A percentile compares a stretch with the other conserved stretches of the same genome.
Conservation (phyloP, 768 basidiomycete species). For the Leccinum aurantiacum region DNA sequence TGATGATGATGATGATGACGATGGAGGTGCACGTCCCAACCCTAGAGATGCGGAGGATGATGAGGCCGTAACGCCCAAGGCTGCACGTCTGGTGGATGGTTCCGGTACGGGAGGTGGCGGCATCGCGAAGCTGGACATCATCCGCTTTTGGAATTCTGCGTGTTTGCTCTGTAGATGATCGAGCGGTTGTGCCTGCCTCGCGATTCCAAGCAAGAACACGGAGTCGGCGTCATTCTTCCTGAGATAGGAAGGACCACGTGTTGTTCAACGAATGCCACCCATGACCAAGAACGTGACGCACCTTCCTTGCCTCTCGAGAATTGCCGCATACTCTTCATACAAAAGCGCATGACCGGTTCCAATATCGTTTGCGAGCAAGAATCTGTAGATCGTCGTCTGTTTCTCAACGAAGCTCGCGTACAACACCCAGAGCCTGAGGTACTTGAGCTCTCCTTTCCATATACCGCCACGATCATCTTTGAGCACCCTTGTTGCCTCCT, state of each 20-base stretch:
- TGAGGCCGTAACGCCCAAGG: conserved; percentile 45
- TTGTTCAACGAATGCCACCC: conserved; percentile 31
- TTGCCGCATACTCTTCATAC: conserved; percentile 90
- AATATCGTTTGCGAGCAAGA: conserved; percentile 88
- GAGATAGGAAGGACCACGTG: conserved; percentile 2
- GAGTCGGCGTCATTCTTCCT: conserved; percentile 91
- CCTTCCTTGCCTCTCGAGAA: conserved; percentile 82
- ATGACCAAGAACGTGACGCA: conserved; percentile 39
- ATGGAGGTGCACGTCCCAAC: conserved; percentile 3
- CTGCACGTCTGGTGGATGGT: conserved; percentile 40
- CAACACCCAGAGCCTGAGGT: conserved; percentile 91
- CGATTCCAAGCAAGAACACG: conserved; percentile 84
- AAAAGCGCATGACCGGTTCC: conserved; percentile 77
- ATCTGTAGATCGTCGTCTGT: conserved; percentile 84
- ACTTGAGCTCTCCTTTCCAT: conserved; percentile 80
- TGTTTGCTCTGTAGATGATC: conserved; percentile 78
- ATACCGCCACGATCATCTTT: conserved; percentile 70
- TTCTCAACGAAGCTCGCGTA: conserved; percentile 93
- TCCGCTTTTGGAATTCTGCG: conserved; percentile 87
- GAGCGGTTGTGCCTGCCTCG: conserved; percentile 75
- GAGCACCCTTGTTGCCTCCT: conserved; percentile 86
- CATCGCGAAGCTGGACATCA: conserved; percentile 58
- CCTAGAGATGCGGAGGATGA: conserved; percentile 32
- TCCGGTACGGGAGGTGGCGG: conserved; percentile 39
- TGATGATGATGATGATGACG: conserved; percentile 15